phyloP scores from a whole-genome alignment of 2,329 filamentous ascomycete genomes.

The Acephala macrosclerotiorum region DNA sequence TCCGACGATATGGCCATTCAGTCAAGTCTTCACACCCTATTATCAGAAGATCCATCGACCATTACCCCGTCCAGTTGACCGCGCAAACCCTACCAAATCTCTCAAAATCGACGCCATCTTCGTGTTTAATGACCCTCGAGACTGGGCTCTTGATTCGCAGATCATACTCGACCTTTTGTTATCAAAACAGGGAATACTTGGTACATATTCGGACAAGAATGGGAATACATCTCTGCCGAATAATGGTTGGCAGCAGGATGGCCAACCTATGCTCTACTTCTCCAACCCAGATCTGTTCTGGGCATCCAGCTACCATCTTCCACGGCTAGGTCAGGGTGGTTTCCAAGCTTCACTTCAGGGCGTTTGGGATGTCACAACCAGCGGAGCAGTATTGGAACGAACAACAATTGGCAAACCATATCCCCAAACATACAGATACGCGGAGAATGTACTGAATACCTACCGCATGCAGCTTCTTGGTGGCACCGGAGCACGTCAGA shows the following conservation, averaged over 20 bases:
- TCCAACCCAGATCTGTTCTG: slow-evolving; percentile 91
- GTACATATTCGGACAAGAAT: slow-evolving; percentile 80
- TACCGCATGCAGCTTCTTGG: slow-evolving; percentile 53
- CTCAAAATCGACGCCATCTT: slow-evolving; percentile 90
- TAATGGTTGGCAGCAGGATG: slow-evolving; percentile 81
- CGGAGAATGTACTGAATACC: slow-evolving; percentile 73
- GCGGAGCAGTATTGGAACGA: slow-evolving; percentile 63
- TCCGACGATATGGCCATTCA: slow-evolving; percentile 85
- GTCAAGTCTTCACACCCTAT: slow-evolving; percentile 67
- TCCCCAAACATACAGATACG: slow-evolving; percentile 80
- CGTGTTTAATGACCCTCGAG: slow-evolving; percentile 93
- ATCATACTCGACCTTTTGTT: slow-evolving; percentile 85
- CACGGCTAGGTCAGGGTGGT: slow-evolving; percentile 89
- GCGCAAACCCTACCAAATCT: slow-evolving; percentile 51
- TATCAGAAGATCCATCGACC: slow-evolving; percentile 66
- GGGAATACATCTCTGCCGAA: slow-evolving; percentile 69
- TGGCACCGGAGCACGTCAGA: slow-evolving; percentile 34
- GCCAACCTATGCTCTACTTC: slow-evolving; percentile 84
- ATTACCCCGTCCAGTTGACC: slow-evolving; percentile 58
- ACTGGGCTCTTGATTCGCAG: slow-evolving; percentile 92
- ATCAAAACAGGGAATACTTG: slow-evolving; percentile 79
- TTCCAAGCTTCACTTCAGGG: slow-evolving; percentile 85
- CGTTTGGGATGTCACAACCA: slow-evolving; percentile 77
- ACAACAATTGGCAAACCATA: slow-evolving; percentile 86
- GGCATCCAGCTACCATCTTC: slow-evolving; percentile 84